Evolutionary conservation across 306 rosid species (phyloP), one percentile per base, ranked within the genome.

Genomic region (Ziziphus jujuba): DNA sequence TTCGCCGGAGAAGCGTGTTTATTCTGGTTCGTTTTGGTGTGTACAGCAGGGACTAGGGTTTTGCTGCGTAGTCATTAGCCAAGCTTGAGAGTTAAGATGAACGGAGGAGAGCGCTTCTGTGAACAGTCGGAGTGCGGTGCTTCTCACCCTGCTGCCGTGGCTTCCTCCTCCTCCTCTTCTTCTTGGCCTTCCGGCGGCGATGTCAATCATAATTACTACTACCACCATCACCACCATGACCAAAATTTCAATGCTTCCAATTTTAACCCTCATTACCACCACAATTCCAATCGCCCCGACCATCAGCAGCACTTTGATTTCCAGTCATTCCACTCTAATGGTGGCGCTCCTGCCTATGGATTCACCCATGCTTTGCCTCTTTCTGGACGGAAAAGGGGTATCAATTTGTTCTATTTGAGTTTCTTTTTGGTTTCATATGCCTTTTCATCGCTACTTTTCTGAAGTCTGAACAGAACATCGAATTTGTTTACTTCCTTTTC

Each of bases 41-140:
- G 33, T 28, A 28, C 3, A 28, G 33, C 2, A 28, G 33, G 84
- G 83, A 79, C 65, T 55, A 44, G 62, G 74, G 70, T 51, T 24
- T 63, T 40, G 35, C 35, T 40, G 35, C 35, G 11, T 33, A 25
- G 40, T 33, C 14, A 43, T 47, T 22, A 16, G 72, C 49, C 52
- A 72, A 72, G 53, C 69, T 80, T 79, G 85, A 80, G 73, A 68
- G 65, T 77, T 79, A 82, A 80, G 73, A 68, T 61, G 73, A 74
- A 75, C 59, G 38, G 72, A 65, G 63, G 63, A 40, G 67, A 54
- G 19, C 65, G 65, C 36, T 57, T 69, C 23, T 43, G 24, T 14
- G 69, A 66, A 51, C 65, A 52, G 28, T 73, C 23, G 31, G 70
- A 75, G 24, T 20, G 13, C 12, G 10, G 13, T 72, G 50, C 64